Evolutionary conservation across 495 filamentous ascomycete species (phyloP), one percentile per base, ranked within the genome.

Genomic region (Penicillium taxi): DNA sequence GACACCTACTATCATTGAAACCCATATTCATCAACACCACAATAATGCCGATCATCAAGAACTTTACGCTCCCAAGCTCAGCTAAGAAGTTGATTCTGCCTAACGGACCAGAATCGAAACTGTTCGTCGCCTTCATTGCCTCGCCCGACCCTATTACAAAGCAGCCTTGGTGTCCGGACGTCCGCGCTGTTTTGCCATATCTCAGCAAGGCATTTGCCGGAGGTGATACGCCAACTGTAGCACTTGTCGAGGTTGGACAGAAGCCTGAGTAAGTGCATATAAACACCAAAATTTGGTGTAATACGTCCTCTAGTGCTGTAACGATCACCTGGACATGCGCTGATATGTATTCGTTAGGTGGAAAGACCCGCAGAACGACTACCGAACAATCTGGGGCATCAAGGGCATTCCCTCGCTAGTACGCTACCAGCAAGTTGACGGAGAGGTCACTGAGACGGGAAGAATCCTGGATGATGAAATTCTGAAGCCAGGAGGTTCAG

Each of bases 11-110:
- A n/a, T n/a, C n/a, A n/a, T n/a, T n/a, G n/a, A n/a, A n/a, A n/a
- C n/a, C n/a, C n/a, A n/a, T n/a, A n/a, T n/a, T n/a, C n/a, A n/a
- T n/a, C n/a, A n/a, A n/a, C n/a, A n/a, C n/a, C n/a, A n/a, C 55
- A 29, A 90, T n/a, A 21, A 61, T 61, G 57, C 49, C 57, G 2
- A 42, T 61, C 19, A 45, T 42, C 38, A 54, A 42, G n/a, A 39
- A 50, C 24, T 52, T 50, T 35, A 37, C 29, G 0, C 47, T 51
- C 1, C 57, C 57, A 27, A 29, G 11, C 22, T 54, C 48, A 9
- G 34, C 37, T n/a, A 38, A 41, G 23, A 33, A 22, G 4, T 41
- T 58, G 3, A 40, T 45, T n/a, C 18, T 61, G 7, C 36, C 52
- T 16, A 21, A 43, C 5, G 35, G 26, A 16, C 17, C 54, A 21